Evolutionary conservation across 148 eudicot genomes (phyloP), one percentile per base, ranked within the genome.

Genomic region (Rhododendron ferrugineum): DNA sequence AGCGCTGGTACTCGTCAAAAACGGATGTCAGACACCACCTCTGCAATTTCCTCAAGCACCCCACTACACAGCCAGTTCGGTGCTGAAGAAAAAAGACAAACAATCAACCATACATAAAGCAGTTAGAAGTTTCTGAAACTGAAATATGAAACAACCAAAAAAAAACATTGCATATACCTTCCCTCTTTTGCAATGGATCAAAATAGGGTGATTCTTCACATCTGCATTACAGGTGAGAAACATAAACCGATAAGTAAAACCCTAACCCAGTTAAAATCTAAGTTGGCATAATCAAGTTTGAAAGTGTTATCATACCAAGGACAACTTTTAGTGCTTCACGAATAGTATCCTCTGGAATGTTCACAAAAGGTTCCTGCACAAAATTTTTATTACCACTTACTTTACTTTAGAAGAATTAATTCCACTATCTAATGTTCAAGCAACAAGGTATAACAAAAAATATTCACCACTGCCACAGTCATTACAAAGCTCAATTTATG

Each of bases 181-280:
- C 80, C 99, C 99, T 80, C 99, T 85, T 88, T 94, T 96, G 93
- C 99, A 96, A 85, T 96, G 99, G 79, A 96, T 95, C 79, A 96
- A 87, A 80, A 95, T 86, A 23, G 99, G 99, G 85, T 90, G 98
- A 86, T 96, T 94, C 85, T 86, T 93, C 50, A 82, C 92, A 90
- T 96, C 99, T 96, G 89, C 78, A 83, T 52, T 23, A 83, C 44
- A 84, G 6, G 84, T 37, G 80, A 78, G 23, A 52, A 68, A 72
- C 6, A 70, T 70, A 20, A 62, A 50, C 32, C 5, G 70, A 64
- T 18, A 72, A 83, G 76, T 8, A 83, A 62, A 87, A n/a, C 73
- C 40, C n/a, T 47, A 22, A 36, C 40, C 56, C n/a, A 26, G 47
- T 52, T 2, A 34, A 58, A n/a, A 4, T 49, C 5, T 40, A 22